phyloP scores from a whole-genome alignment of 805 yeast genomes.

The Komagataella phaffii region DNA sequence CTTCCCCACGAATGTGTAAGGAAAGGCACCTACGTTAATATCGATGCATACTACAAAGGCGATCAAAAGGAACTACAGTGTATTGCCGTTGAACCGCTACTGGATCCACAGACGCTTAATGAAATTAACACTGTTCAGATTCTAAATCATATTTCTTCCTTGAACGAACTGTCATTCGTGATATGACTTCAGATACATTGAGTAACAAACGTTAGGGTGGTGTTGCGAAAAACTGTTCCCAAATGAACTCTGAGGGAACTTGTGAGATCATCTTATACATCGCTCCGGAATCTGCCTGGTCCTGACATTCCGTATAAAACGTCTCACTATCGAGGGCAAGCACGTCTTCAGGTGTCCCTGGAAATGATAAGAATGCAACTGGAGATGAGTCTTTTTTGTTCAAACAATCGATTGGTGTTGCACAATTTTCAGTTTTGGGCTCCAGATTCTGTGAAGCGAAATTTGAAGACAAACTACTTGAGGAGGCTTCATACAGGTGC shows the following conservation, averaged over 20 bases:
- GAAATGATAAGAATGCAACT: background rate
- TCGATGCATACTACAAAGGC: conserved; percentile 5
- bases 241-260: conserved; percentile 50
- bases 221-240: conserved; percentile 48
- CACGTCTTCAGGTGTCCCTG: background rate
- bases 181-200: background rate
- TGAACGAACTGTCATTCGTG: background rate
- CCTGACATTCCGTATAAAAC: background rate
- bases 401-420: background rate
- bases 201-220: background rate
- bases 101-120: background rate
- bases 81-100: background rate
- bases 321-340: background rate
- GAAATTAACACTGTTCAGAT: background rate
- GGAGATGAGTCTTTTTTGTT: background rate
- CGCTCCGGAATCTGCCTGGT: background rate
- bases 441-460: background rate
- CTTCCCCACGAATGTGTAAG: background rate
- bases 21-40: conserved; percentile 4
- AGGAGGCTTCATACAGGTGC: conserved; percentile 22
- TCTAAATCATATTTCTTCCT: background rate
- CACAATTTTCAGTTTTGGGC: background rate
- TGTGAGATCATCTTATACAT: conserved; percentile 35
- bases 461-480: background rate
- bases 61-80: conserved; percentile 1